Evolutionary conservation across 2,329 filamentous ascomycete species (phyloP), one percentile per base, ranked within the genome.

Genomic region (Neonectria magnoliae): DNA sequence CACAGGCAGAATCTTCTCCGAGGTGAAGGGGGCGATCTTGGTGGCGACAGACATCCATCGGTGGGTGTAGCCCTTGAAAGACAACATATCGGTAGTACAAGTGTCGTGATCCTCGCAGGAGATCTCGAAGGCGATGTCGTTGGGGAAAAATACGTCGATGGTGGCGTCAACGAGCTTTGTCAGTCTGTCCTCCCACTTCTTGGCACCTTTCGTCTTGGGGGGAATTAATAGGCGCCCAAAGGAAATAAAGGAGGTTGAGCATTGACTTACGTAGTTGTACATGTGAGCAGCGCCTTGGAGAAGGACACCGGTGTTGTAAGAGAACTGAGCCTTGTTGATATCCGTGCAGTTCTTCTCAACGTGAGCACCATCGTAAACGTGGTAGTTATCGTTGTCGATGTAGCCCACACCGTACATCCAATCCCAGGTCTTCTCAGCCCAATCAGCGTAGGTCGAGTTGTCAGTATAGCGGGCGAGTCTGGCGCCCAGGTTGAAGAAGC

Each of bases 401-500:
- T 90, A 85, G 3, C 85, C 84, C 2, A 90, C 80, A 3, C 74
- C 73, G 36, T 76, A 76, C 14, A 88, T 83, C 87, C 91, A 90
- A 45, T 92, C 82, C 80, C 86, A 93, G 1, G 84, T 84, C 73
- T 85, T 87, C 61, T 84, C 83, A 1, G 90, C 91, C 83, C 88
- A 90, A 6, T 89, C 81, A 2, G 83, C 81, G 70, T 93, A 93
- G 0, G 89, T 90, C 1, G 81, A 71, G 71, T 93, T 91, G 33
- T 81, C 81, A 0, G 90, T 92, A 78, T 93, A 94, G 10, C 89
- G 85, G 0, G 89, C 91, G 11, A 95, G 84, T 9, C 92, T 87
- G 16, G 92, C 87, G n/a, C 84, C 87, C 20, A 90, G 77, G 74
- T 90, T 88, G 80, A 90, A 90, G 76, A 89, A 88, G 72, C 85